Base-by-base conservation (phyloP, 2,329 filamentous ascomycete genomes). In the Scytalidium lignicola region DNA sequence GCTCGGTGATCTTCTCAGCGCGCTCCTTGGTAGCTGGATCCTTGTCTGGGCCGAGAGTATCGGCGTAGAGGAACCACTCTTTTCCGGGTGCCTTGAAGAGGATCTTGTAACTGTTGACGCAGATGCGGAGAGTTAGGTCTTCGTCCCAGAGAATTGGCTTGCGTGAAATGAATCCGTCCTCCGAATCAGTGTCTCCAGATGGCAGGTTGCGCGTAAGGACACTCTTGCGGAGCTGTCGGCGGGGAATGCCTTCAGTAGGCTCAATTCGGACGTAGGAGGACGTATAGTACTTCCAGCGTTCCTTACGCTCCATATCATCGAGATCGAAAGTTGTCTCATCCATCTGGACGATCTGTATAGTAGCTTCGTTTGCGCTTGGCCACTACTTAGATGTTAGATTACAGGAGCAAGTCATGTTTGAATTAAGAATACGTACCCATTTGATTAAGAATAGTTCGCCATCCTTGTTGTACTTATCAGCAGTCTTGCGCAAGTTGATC, bases 211-310 rank as follows among this genome's bases (percentile, higher is more conserved):
- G 84, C 45, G 81, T 78, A 15, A 92, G 74, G 50, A 90, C 81
- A 3, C 82, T 78, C 68, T 83, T 86, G 53, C 79, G 80, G 60
- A 90, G 75, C 43, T 79, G 80, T 5, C 77, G 76, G 44, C 83
- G 75, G 6, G 78, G 72, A 2, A 93, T 78, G 13, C 88, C 88
- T 67, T 93, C 88, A 0, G 93, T 99, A 2, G 89, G 88, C 62
- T 96, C 90, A 20, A 91, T 80, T 55, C 90, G 88, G 57, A 90
- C 88, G 67, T 88, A 97, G 0, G 91, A 90, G 17, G 92, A 91
- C 50, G 96, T 89, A 65, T 99, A 99, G 71, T 95, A 95, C 60
- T 92, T 88, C 93, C 93, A 99, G 37, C 83, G 78, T 54, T 90
- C 84, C 49, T 85, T 85, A 45, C 84, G 80, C 62, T 93, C 86